A percentile compares a stretch with the other conserved stretches of the same genome.
Evolutionary conservation across 352 stramenopile species (phyloP).

Genomic region (Ophiocytium majus): DNA sequence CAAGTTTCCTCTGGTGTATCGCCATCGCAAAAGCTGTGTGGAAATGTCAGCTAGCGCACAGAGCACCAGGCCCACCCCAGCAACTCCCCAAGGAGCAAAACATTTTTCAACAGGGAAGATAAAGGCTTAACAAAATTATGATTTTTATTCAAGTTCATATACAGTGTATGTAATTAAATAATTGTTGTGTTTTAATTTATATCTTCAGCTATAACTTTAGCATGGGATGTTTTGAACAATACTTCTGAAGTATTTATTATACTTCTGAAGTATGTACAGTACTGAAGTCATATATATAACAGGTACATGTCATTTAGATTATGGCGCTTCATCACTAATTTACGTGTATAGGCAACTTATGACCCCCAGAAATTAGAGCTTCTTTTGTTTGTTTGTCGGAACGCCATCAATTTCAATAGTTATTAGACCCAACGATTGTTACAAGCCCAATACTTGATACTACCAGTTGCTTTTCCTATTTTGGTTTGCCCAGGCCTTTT

Average conservation of each 20-base stretch:
- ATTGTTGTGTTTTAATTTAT: background rate
- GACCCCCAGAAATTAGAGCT: constrained; percentile 4
- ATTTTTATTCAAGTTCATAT: constrained; percentile 14
- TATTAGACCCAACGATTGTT: background rate
- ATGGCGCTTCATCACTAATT: too few species aligned
- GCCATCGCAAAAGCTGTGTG: too few species aligned
- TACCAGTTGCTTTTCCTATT: constrained; percentile 14
- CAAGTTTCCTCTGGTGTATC: too few species aligned
- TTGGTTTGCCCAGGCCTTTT: background rate
- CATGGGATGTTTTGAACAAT: background rate
- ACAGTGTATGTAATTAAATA: background rate
- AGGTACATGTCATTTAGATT: too few species aligned
- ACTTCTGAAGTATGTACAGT: too few species aligned
- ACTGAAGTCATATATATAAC: too few species aligned
- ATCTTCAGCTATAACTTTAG: background rate
- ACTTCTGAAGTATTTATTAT: background rate
- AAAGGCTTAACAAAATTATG: background rate
- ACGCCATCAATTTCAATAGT: background rate
- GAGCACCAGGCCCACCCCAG: too few species aligned
- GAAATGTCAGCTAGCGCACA: too few species aligned
- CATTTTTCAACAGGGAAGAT: too few species aligned
- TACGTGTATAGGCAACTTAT: background rate
- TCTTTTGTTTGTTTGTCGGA: background rate
- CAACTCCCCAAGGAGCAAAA: too few species aligned
- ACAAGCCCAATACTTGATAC: constrained; percentile 10